Percentiles rank a stretch among this genome's conserved stretches.
Conservation (phyloP, 345 rosid species). For the Populus nigra region DNA sequence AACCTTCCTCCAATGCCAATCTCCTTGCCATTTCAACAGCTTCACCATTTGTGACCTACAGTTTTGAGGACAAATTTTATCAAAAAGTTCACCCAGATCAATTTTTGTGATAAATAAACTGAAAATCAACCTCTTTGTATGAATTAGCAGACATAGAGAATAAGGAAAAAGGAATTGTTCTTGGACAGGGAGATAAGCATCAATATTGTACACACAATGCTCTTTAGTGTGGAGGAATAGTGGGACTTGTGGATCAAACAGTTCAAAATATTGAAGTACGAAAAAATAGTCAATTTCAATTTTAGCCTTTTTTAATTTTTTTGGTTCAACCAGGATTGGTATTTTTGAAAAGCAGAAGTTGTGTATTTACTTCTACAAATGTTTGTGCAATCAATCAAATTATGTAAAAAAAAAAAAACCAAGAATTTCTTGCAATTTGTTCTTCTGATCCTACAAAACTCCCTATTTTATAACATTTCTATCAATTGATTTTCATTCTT, state of each 20-base stretch:
- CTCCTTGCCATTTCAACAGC: constrained; percentile 91
- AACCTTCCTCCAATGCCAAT: constrained; percentile 85
- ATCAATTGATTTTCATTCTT: constrained; percentile 4
- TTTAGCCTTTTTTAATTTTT: neutral
- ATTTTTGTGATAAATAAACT: neutral
- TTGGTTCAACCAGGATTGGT: neutral
- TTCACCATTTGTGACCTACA: constrained; percentile 73
- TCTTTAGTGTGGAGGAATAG: neutral
- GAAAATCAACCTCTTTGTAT: neutral
- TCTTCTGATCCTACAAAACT: neutral
- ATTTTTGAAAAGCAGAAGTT: neutral
- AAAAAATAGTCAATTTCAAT: neutral
- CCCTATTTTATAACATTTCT: neutral
- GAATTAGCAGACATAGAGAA: neutral
- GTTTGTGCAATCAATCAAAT: neutral
- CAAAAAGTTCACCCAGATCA: neutral
- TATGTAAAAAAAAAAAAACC: neutral
- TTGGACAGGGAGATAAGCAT: neutral
- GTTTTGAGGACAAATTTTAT: neutral
- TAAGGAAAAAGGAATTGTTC: too few relatives aligned
- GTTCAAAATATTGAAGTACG: neutral
- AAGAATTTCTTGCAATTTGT: neutral
- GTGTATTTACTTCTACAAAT: neutral
- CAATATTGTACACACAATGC: neutral
- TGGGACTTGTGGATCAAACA: neutral